These are phyloP conservation scores for Aureobasidium sp. DNA, from an alignment of 2,329 filamentous ascomycete species.

Conservation along the genomic window DNA sequence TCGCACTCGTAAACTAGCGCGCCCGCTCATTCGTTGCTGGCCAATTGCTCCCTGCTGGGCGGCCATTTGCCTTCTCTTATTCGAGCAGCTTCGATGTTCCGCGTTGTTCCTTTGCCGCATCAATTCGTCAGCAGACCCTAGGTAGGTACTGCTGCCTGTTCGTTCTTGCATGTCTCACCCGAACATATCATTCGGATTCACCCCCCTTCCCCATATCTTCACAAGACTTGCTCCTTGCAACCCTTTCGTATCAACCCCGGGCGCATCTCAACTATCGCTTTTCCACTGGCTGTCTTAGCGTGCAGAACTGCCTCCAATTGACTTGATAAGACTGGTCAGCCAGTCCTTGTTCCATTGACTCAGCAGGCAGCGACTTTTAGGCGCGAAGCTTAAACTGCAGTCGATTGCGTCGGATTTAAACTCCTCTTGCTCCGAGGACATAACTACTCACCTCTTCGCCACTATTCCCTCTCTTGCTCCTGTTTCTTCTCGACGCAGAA, in stretches of 20 bases:
- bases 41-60: constrained; percentile 3
- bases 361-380: constrained; percentile 12
- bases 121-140: constrained; percentile 12
- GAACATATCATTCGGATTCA: constrained; percentile 7
- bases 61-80: constrained; percentile 7
- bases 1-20: constrained; percentile 4
- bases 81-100: constrained; percentile 11
- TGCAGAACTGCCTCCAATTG: background rate
- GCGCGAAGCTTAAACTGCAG: constrained; percentile 3
- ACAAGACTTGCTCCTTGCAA: constrained; percentile 4
- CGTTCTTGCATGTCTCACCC: constrained; percentile 8
- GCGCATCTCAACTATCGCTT: background rate
- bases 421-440: background rate
- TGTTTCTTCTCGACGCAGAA: background rate
- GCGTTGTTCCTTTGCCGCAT: constrained; percentile 11
- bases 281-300: background rate
- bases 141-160: constrained; percentile 11
- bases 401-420: constrained; percentile 10
- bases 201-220: constrained; percentile 8
- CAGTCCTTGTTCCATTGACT: constrained; percentile 4
- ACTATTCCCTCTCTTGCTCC: background rate
- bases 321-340: background rate
- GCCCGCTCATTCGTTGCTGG: background rate
- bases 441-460: constrained; percentile 4
- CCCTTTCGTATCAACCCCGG: background rate